Conservation (phyloP, 169 alveolate species). For the Eimeria maxima region DNA sequence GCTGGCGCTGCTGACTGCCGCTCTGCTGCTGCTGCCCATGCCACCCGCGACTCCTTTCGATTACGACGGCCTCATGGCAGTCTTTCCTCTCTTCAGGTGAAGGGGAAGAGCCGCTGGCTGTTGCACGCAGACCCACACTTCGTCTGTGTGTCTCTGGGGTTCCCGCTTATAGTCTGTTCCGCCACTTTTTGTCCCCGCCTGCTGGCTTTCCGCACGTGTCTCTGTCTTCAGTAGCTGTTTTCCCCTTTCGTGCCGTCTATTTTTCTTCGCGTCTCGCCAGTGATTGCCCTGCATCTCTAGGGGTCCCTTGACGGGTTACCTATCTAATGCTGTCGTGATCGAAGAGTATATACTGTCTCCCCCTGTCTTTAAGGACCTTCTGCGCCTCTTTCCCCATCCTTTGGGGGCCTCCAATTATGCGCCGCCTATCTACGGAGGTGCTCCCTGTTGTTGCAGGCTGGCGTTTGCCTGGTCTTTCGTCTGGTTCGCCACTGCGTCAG, state of each 20-base stretch:
- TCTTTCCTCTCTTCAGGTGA: slow-evolving; percentile 60
- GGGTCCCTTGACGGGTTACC: too few species aligned
- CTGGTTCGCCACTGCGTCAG: slow-evolving; percentile 85
- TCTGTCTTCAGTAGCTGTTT: too few species aligned
- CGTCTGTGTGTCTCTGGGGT: not conserved
- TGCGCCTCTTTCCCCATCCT: too few species aligned
- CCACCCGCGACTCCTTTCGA: not conserved
- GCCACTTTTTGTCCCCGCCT: too few species aligned
- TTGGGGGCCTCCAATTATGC: too few species aligned
- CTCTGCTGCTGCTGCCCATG: slow-evolving; percentile 27
- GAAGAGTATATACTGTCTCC: too few species aligned
- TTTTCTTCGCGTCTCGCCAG: not conserved
- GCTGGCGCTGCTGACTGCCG: slow-evolving; percentile 22
- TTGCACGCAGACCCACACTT: not conserved
- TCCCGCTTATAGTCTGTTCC: not conserved
- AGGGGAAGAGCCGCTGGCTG: not conserved
- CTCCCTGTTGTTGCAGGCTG: not conserved
- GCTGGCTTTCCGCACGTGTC: too few species aligned
- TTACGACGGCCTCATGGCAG: slow-evolving; percentile 53
- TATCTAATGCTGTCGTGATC: too few species aligned
- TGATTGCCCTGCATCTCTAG: too few species aligned
- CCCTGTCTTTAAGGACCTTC: too few species aligned
- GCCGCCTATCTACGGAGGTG: too few species aligned
- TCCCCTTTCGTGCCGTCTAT: not conserved
- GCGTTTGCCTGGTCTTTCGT: slow-evolving; percentile 38